Evolutionary conservation across 192 early-diverging fungal genomes (phyloP).

Genomic region (Backusella westeae): DNA sequence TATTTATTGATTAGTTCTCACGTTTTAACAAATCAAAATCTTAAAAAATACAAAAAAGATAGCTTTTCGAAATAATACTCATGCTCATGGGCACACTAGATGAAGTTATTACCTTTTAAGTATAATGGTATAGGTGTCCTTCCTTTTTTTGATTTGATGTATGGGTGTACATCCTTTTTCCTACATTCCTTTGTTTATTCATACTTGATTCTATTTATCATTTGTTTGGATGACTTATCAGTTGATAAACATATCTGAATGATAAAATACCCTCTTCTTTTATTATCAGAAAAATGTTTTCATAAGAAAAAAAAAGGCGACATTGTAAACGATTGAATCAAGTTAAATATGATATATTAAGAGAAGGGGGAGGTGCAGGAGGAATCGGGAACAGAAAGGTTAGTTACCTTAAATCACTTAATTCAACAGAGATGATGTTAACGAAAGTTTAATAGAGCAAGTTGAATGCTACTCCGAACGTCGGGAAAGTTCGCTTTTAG

Average conservation of each 20-base stretch:
- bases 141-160: neutral
- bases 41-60: constrained; percentile 2
- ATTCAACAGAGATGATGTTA: neutral
- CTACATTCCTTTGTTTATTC: neutral
- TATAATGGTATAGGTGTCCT: neutral
- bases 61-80: constrained; percentile 5
- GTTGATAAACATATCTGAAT: neutral
- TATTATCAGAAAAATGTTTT: neutral
- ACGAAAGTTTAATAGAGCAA: neutral
- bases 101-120: neutral
- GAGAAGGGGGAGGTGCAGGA: neutral
- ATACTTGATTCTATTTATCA: neutral
- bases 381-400: neutral
- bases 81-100: neutral
- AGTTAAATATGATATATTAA: neutral
- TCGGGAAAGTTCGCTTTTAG: neutral
- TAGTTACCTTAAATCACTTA: neutral
- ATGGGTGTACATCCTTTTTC: neutral
- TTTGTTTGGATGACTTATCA: neutral
- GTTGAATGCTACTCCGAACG: neutral
- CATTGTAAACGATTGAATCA: neutral
- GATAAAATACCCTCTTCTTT: neutral
- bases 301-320: neutral
- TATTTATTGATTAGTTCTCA: neutral
- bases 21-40: constrained; percentile 6